Evolutionary conservation across 2,329 filamentous ascomycete species (phyloP).

Genomic region (Orbilia quercus): DNA sequence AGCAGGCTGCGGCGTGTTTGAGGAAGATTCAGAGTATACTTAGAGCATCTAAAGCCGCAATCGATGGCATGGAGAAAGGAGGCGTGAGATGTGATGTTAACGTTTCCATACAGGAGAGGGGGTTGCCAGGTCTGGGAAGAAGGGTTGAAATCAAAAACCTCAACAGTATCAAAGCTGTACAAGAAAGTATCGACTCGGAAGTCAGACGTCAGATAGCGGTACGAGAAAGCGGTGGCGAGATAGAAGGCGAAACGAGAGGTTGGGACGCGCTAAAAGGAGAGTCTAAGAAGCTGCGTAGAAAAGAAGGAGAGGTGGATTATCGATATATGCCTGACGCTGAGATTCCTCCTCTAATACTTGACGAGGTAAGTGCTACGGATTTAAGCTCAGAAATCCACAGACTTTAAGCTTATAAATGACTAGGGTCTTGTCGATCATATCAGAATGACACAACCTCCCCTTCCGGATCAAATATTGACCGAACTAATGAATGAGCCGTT

Average conservation of each 20-base stretch:
- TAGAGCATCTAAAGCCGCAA: conserved; percentile 82
- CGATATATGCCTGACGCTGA: conserved; percentile 98
- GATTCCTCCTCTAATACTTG: conserved; percentile 81
- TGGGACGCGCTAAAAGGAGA: conserved; percentile 88
- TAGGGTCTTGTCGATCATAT: conserved; percentile 75
- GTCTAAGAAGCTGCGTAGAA: conserved; percentile 83
- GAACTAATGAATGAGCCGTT: conserved; percentile 72
- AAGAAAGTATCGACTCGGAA: conserved; percentile 93
- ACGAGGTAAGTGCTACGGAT: conserved; percentile 63
- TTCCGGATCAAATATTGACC: conserved; percentile 77
- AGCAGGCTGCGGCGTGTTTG: conserved; percentile 89
- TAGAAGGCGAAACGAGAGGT: conserved; percentile 89
- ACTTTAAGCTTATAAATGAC: conserved; percentile 5
- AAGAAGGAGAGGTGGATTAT: conserved; percentile 97
- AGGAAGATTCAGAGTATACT: conserved; percentile 87
- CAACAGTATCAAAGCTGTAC: conserved; percentile 91
- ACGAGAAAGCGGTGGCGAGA: conserved; percentile 77
- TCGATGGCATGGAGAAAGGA: conserved; percentile 91
- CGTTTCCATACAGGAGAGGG: conserved; percentile 79
- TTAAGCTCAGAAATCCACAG: conserved; percentile 50
- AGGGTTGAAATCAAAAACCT: conserved; percentile 98
- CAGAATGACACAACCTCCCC: conserved; percentile 71
- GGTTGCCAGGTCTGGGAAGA: conserved; percentile 76
- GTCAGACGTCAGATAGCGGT: conserved; percentile 86
- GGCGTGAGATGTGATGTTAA: conserved; percentile 94